These are phyloP conservation scores for Naegleria lovaniensis DNA, from an alignment of 208 protist species.

Conservation along the genomic window DNA sequence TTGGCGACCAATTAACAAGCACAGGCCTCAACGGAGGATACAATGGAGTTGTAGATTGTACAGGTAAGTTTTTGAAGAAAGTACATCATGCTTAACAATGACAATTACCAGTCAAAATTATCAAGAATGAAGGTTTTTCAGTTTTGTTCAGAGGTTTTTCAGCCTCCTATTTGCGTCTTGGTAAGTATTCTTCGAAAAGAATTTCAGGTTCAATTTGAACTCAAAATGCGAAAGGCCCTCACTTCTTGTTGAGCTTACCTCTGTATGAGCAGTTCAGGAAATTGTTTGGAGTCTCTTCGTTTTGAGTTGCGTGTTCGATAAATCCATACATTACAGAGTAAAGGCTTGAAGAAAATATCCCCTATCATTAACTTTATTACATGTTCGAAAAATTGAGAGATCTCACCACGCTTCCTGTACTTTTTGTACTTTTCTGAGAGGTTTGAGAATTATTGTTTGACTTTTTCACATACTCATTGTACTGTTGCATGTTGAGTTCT, in stretches of 20 bases:
- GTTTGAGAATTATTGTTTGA: not conserved
- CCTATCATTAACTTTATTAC: not conserved
- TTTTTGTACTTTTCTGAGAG: not conserved
- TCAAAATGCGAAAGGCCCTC: too few relatives aligned
- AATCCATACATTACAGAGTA: not conserved
- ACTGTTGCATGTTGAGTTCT: not conserved
- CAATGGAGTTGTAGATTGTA: constrained; percentile 13
- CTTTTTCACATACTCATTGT: not conserved
- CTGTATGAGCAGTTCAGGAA: constrained; percentile 9
- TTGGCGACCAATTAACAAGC: not conserved
- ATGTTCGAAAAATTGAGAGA: not conserved
- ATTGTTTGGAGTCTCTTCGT: not conserved
- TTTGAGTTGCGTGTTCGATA: not conserved
- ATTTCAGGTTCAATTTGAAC: too few relatives aligned
- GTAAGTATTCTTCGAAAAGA: too few relatives aligned
- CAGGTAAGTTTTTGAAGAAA: not conserved
- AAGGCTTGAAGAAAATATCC: not conserved
- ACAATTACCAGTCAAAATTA: not conserved
- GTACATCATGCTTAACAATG: too few relatives aligned
- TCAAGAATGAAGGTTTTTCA: not conserved
- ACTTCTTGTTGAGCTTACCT: not conserved
- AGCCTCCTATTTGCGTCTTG: not conserved
- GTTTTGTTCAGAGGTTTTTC: constrained; percentile 24
- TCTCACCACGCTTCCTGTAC: not conserved
- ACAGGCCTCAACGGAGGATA: not conserved